Evolutionary conservation across 2,329 filamentous ascomycete genomes (phyloP).

Genomic region (Diaporthe sp.): DNA sequence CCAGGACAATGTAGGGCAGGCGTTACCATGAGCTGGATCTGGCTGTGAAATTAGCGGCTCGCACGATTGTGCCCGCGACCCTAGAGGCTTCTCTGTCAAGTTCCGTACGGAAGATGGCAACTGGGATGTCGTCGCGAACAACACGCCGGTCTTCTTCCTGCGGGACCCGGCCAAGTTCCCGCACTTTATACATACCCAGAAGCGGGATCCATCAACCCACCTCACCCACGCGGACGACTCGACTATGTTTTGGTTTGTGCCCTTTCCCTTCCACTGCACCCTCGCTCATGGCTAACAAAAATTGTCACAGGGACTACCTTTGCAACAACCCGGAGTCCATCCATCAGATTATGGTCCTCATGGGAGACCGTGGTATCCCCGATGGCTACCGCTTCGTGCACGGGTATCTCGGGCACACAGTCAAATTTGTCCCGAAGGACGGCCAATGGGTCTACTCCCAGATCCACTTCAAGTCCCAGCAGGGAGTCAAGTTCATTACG

Average conservation of each 20-base stretch:
- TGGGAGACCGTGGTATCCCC: constrained; percentile 67
- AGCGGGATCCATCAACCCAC: constrained; percentile 77
- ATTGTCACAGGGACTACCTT: constrained; percentile 49
- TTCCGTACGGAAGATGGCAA: constrained; percentile 81
- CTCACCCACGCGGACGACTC: constrained; percentile 69
- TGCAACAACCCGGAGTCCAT: constrained; percentile 67
- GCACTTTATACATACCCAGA: constrained; percentile 79
- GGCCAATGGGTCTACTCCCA: constrained; percentile 65
- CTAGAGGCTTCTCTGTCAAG: constrained; percentile 78
- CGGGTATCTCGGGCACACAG: constrained; percentile 64
- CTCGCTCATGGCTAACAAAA: neutral
- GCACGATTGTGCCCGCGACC: constrained; percentile 77
- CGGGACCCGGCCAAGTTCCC: constrained; percentile 80
- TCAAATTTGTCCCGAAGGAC: constrained; percentile 65
- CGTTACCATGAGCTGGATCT: neutral
- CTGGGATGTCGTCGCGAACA: constrained; percentile 78
- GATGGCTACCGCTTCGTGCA: constrained; percentile 65
- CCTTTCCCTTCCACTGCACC: neutral
- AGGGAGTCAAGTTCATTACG: constrained; percentile 62
- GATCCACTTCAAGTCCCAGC: constrained; percentile 63
- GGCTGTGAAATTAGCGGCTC: constrained; percentile 56
- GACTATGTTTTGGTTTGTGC: constrained; percentile 73
- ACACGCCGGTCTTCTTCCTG: constrained; percentile 81
- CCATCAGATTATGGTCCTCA: constrained; percentile 69
- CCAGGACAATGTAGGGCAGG: neutral